These are phyloP conservation scores for Xylariaceae sp. DNA, from an alignment of 2,329 filamentous ascomycete genomes.

Conservation along the genomic window DNA sequence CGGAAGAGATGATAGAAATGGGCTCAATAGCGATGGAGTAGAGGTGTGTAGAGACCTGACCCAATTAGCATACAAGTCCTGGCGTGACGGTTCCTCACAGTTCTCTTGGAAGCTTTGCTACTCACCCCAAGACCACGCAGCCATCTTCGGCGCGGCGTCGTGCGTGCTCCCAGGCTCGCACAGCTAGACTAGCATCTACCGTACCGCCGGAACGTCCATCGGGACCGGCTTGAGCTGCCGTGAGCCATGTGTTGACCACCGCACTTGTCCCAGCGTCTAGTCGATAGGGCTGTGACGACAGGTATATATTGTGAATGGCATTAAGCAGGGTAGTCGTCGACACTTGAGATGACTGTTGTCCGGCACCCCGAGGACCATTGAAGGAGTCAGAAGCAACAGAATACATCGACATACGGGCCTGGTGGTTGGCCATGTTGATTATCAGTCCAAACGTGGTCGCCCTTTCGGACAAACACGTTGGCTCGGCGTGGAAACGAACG, in stretches of 20 bases:
- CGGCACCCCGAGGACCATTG: slow-evolving; percentile 52
- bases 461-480: slow-evolving; percentile 40
- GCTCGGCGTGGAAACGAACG: slow-evolving; percentile 2
- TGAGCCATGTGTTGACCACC: slow-evolving; percentile 94
- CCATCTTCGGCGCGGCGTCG: slow-evolving; percentile 91
- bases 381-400: slow-evolving; percentile 63
- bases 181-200: slow-evolving; percentile 73
- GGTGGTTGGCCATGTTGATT: slow-evolving; percentile 51
- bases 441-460: slow-evolving; percentile 28
- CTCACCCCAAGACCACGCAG: slow-evolving; percentile 83
- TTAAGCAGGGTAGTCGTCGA: slow-evolving; percentile 93
- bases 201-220: slow-evolving; percentile 71
- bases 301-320: slow-evolving; percentile 83
- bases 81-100: neutral
- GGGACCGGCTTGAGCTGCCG: slow-evolving; percentile 65
- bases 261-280: slow-evolving; percentile 88
- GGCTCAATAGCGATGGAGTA: slow-evolving; percentile 75
- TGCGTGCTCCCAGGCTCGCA: slow-evolving; percentile 93
- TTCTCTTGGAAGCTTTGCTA: slow-evolving; percentile 16
- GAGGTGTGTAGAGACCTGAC: slow-evolving; percentile 81
- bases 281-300: slow-evolving; percentile 74
- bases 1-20: slow-evolving; percentile 78
- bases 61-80: slow-evolving; percentile 14
- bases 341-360: slow-evolving; percentile 71
- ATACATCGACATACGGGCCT: slow-evolving; percentile 62